phyloP scores from a whole-genome alignment of 495 filamentous ascomycete species.

The Talaromyces proteolyticus region DNA sequence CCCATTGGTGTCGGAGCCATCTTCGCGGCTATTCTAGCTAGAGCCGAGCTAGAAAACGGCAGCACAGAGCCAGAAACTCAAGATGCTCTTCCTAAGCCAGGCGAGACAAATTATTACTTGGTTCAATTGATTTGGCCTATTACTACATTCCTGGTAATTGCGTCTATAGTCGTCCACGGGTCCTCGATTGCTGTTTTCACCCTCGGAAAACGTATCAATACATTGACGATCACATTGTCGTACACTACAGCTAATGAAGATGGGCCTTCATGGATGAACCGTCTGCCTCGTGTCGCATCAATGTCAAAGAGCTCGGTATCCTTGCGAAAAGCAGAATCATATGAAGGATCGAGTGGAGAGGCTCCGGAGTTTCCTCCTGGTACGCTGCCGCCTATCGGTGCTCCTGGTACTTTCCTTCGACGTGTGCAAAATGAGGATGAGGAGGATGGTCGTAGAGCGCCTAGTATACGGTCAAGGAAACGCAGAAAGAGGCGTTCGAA shows the following conservation, averaged over 20 bases:
- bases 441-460: constrained; percentile 25
- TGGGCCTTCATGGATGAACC: constrained; percentile 88
- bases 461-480: constrained; percentile 54
- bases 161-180: constrained; percentile 93
- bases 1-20: constrained; percentile 97
- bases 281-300: constrained; percentile 82
- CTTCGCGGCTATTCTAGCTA: constrained; percentile 86
- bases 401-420: constrained; percentile 77
- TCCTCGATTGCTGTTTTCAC: constrained; percentile 98
- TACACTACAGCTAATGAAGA: constrained; percentile 89
- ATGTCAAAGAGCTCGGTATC: constrained; percentile 79
- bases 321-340: constrained; percentile 53
- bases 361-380: constrained; percentile 71
- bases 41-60: constrained; percentile 77
- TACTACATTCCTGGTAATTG: constrained; percentile 87
- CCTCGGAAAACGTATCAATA: constrained; percentile 97
- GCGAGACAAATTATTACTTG: constrained; percentile 55
- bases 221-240: constrained; percentile 88
- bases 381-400: constrained; percentile 67
- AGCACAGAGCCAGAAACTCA: constrained; percentile 67
- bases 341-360: constrained; percentile 50
- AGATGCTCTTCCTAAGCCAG: constrained; percentile 46
- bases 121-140: constrained; percentile 92
- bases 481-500: constrained; percentile 68
- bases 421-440: constrained; percentile 73